Base-by-base conservation (phyloP, 371 early-diverging fungal species). In the Rhizopus delemar region DNA sequence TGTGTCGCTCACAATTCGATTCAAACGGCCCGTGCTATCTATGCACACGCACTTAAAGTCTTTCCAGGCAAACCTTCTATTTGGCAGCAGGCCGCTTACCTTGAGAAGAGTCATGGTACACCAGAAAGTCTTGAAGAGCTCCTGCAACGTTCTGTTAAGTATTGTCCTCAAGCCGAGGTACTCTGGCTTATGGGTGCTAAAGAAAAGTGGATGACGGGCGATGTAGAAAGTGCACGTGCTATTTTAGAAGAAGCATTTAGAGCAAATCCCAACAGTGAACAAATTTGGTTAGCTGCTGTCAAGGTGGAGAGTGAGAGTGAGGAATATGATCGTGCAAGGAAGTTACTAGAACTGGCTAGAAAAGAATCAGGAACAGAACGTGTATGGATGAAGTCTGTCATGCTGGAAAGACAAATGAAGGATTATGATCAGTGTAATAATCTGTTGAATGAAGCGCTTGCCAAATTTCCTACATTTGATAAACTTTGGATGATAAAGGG, bases 111-210 rank as follows among this genome's bases (percentile, higher is more conserved):
- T 3, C 91, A 96, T 58, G 97, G 96, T 36, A 90, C 92, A 5
- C 64, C 82, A 0, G 89, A 85, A 43, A 85, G 86, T 8, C 68
- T 95, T 55, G 93, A 92, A 48, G 89, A 88, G 51, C 56, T 97
- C 41, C 69, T 98, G 34, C 83, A 86, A 38, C 90, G 92, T 12
- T 93, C 96, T 3, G 94, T 95, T 48, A 85, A 82, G 51, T 87
- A 89, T 62, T 95, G 94, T 70, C 98, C 97, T 41, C 92, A 93
- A 53, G 91, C 91, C 8, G 96, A 98, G 74, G 84, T 92, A 0
- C 80, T 97, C 43, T 98, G 97, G 97, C 85, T 98, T 31, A 96
- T 97, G 93, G 90, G 87, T 0, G 98, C 98, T 50, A 95, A 97
- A 69, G 94, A 95, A 60, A 90, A 91, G 69, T 96, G 97, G 97